Evolutionary conservation across 495 filamentous ascomycete genomes (phyloP).

Genomic region (Melanomma pulvis-pyrius): DNA sequence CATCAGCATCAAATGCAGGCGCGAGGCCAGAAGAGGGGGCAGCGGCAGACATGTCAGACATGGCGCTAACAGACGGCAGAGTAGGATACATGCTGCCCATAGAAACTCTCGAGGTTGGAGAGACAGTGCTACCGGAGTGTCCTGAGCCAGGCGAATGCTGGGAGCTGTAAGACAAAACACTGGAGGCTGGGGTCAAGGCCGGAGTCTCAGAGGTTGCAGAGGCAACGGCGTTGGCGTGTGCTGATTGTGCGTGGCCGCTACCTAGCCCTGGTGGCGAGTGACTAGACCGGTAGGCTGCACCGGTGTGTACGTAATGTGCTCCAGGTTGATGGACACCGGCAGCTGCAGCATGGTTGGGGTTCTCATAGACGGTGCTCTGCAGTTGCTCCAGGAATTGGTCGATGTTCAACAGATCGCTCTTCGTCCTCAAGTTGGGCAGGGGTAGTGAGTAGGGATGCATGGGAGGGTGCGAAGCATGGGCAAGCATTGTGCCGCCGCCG

Average conservation of each 20-base stretch:
- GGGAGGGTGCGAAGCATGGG: constrained; percentile 32
- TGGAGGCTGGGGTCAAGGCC: constrained; percentile 88
- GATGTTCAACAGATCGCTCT: constrained; percentile 87
- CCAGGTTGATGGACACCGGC: constrained; percentile 73
- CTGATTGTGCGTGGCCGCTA: constrained; percentile 42
- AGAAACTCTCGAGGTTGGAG: constrained; percentile 51
- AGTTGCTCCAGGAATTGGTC: constrained; percentile 94
- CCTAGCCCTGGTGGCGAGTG: constrained; percentile 64
- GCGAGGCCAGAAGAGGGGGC: constrained; percentile 78
- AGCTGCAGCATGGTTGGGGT: constrained; percentile 73
- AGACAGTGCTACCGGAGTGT: constrained; percentile 59
- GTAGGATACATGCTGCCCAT: constrained; percentile 74
- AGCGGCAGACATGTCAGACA: constrained; percentile 57
- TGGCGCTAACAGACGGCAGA: constrained; percentile 72
- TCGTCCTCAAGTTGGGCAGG: constrained; percentile 83
- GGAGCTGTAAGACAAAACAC: constrained; percentile 73
- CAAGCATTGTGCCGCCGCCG: constrained; percentile 32
- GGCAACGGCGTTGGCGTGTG: constrained; percentile 59
- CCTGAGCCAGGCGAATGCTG: constrained; percentile 79
- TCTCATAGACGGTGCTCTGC: constrained; percentile 92
- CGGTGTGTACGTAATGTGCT: constrained; percentile 62
- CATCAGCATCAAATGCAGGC: constrained; percentile 75
- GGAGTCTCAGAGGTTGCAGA: constrained; percentile 66
- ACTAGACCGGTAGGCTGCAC: constrained; percentile 67
- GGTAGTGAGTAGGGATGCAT: constrained; percentile 77